phyloP scores from a whole-genome alignment of 2,329 filamentous ascomycete species.

The Hypoxylon sp. region DNA sequence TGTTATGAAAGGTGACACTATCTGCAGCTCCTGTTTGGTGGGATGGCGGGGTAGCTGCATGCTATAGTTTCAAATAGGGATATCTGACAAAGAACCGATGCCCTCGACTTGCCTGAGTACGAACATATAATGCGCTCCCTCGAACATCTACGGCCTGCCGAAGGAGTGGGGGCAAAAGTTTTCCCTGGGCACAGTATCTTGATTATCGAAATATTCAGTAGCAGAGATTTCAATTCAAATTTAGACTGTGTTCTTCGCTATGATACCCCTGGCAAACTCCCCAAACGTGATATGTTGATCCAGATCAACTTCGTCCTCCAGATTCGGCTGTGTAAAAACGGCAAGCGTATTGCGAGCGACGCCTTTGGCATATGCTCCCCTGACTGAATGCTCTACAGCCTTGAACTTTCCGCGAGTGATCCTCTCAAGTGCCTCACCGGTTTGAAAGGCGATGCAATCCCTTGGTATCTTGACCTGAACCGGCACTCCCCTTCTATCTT shows the following conservation, averaged over 20 bases:
- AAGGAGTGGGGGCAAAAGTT: neutral
- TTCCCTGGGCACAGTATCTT: neutral
- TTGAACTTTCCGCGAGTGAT: constrained; percentile 94
- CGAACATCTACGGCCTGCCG: neutral
- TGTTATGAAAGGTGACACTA: constrained; percentile 18
- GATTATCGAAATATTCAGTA: neutral
- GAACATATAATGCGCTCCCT: neutral
- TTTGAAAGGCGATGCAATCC: constrained; percentile 96
- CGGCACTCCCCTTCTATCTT: constrained; percentile 83
- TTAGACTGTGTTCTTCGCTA: constrained; percentile 71
- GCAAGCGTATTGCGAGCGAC: constrained; percentile 90
- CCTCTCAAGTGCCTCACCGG: constrained; percentile 89
- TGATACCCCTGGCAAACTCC: constrained; percentile 77
- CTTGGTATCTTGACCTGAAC: constrained; percentile 94
- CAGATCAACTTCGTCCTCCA: constrained; percentile 83
- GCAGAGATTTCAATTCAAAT: neutral
- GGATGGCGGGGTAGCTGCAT: constrained; percentile 13
- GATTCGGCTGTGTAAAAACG: constrained; percentile 96
- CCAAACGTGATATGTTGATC: constrained; percentile 79
- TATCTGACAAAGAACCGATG: too few relatives aligned
- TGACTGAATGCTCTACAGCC: constrained; percentile 96
- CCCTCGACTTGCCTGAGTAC: neutral
- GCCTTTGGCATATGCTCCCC: constrained; percentile 75
- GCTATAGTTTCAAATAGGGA: neutral
- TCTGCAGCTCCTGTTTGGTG: constrained; percentile 7